Conservation (phyloP, 345 rosid species). For the Lepidium sativum region DNA sequence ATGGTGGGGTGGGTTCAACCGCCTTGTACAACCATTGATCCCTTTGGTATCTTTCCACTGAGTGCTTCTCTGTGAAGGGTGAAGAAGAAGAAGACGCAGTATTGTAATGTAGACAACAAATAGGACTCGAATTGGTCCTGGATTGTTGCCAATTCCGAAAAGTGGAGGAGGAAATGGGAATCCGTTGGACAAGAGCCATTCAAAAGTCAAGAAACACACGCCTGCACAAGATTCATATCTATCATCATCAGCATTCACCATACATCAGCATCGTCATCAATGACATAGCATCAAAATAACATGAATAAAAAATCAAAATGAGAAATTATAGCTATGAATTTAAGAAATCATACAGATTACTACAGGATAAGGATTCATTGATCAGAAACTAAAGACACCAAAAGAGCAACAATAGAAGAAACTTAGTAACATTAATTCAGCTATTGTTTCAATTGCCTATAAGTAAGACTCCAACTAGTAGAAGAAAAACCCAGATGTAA, state of each 20-base stretch:
- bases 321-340: not conserved
- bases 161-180: conserved; percentile 9
- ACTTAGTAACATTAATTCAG: no score
- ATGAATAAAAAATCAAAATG: no score
- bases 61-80: conserved; percentile 69
- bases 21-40: conserved; percentile 57
- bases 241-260: not conserved
- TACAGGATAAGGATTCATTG: not conserved
- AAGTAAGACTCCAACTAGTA: no score
- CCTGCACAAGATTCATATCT: not conserved
- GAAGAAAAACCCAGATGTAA: no score
- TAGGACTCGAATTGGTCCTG: not conserved
- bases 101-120: conserved; percentile 31
- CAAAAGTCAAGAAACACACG: not conserved
- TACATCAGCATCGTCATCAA: not conserved
- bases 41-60: conserved; percentile 49
- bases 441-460: not conserved
- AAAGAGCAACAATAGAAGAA: not conserved
- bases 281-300: not conserved
- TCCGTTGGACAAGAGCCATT: conserved; percentile 29
- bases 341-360: not conserved
- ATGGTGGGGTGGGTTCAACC: not conserved
- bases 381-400: not conserved
- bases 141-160: conserved; percentile 13
- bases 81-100: conserved; percentile 34